A percentile compares a stretch with the other conserved stretches of the same genome.
These are phyloP conservation scores for Elsinoe perseae DNA, from an alignment of 2,329 filamentous ascomycete species.

Conservation along the genomic window DNA sequence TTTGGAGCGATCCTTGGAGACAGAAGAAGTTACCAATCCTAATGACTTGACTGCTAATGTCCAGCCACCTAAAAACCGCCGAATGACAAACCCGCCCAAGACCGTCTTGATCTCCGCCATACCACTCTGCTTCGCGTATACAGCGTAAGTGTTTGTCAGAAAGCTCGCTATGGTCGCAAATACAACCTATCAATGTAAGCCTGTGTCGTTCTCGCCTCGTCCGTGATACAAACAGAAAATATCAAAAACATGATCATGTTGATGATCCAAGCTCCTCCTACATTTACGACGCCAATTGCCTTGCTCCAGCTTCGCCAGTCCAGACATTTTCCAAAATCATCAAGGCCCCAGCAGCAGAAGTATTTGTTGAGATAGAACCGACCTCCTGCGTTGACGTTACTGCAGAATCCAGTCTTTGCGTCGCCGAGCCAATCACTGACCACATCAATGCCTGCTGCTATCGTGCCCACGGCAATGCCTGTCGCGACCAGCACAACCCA, in stretches of 20 bases:
- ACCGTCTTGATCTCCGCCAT: conserved; percentile 98
- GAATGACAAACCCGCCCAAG: conserved; percentile 86
- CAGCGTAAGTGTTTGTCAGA: conserved; percentile 74
- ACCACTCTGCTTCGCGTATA: conserved; percentile 87
- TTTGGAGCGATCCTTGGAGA: background rate
- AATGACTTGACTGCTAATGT: conserved; percentile 84
- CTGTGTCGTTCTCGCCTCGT: background rate
- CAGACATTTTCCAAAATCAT: conserved; percentile 68
- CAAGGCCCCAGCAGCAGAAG: conserved; percentile 91
- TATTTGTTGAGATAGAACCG: conserved; percentile 83
- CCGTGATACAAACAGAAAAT: conserved; percentile 57
- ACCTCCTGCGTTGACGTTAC: conserved; percentile 66
- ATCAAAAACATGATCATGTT: conserved; percentile 81
- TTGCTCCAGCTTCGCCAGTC: conserved; percentile 84
- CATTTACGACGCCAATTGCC: conserved; percentile 59
- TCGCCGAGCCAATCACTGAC: conserved; percentile 90
- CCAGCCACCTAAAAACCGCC: conserved; percentile 77
- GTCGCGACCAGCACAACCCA: conserved; percentile 85
- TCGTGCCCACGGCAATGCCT: conserved; percentile 70
- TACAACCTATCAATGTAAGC: conserved; percentile 48
- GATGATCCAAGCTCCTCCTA: conserved; percentile 66
- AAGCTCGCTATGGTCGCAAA: conserved; percentile 72
- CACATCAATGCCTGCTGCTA: conserved; percentile 85
- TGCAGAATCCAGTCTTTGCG: conserved; percentile 83
- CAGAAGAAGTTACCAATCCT: conserved; percentile 58